Base-by-base conservation (phyloP, 73 alveolate species). In the Halteria grandinella region DNA sequence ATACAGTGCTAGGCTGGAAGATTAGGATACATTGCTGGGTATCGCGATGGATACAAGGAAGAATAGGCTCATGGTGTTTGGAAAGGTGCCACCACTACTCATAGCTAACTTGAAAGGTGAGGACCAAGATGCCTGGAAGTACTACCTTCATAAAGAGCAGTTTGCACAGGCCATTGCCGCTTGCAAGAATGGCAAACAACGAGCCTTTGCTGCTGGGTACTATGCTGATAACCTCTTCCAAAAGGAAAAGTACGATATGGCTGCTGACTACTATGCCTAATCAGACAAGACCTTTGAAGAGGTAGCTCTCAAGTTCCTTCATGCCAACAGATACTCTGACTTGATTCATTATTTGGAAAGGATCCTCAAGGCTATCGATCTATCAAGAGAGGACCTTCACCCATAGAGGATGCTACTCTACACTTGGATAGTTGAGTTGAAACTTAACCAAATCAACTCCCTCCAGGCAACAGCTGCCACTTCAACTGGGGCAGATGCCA, bases 341-440 rank as follows among this genome's bases (percentile, higher is more conserved):
- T 74, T 94, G 24, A 73, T 75, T 54, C 47, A 74, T 41, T 94
- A 88, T 79, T 64, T 94, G 51, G 79, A 49, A 33, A 50, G 57
- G 71, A 15, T 90, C 45, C 8, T 51, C 44, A 15, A 51, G 80
- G 45, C 92, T 14, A 62, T 92, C 11, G 99, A 94, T 86, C 81
- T 92, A 15, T 94, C 29, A 90, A 86, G 57, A 84, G 78, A 81
- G 48, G 90, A 94, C 57, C 79, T 74, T 48, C 64, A 63, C 32
- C 91, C 95, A 0, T 93, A 95, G 87, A 79, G 84, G 55, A 79
- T 85, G 75, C 80, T 95, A 34, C 55, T 95, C 28, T 69, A 96
- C 88, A 95, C 99, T 21, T 95, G 99, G 98, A 55, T 95, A 8
- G 73, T 92, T 12, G 99, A 95, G 87, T 79, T 92, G 21, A 82